These are phyloP conservation scores for Bauhinia variegata DNA, from an alignment of 306 rosid species.

Conservation along the genomic window DNA sequence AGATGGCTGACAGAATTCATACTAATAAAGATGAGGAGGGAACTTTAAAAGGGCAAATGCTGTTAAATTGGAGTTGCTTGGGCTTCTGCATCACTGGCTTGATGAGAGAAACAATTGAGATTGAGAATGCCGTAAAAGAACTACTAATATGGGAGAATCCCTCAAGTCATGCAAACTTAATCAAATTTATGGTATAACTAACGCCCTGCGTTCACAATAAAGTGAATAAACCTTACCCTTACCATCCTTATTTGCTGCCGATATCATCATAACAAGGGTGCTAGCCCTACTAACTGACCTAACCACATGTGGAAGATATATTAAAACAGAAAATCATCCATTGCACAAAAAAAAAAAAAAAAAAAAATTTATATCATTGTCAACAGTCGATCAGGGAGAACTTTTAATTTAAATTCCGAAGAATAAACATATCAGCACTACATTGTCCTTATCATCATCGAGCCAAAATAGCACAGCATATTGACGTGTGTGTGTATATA, in stretches of 20 bases:
- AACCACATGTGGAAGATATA: no score
- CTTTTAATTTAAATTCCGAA: no score
- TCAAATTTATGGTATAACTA: slow-evolving; percentile 45
- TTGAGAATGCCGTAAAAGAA: slow-evolving; percentile 56
- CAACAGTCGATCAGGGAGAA: not conserved
- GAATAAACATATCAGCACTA: not conserved
- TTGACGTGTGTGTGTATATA: no score
- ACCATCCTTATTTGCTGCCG: no score
- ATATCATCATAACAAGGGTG: no score
- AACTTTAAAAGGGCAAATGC: slow-evolving; percentile 47
- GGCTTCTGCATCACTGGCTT: slow-evolving; percentile 63
- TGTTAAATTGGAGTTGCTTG: slow-evolving; percentile 59
- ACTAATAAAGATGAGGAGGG: slow-evolving; percentile 50
- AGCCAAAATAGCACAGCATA: not conserved
- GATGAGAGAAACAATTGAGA: slow-evolving; percentile 59
- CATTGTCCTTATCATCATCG: not conserved
- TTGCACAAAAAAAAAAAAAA: no score
- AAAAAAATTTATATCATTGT: no score
- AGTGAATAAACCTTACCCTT: no score
- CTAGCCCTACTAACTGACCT: no score
- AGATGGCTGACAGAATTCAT: slow-evolving; percentile 42
- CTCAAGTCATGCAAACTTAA: slow-evolving; percentile 39
- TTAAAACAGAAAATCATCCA: not conserved
- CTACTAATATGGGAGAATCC: slow-evolving; percentile 67
- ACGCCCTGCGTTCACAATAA: not conserved